Evolutionary conservation across 169 alveolate species (phyloP), one percentile per base, ranked within the genome.

Genomic region (Eimeria sp.): DNA sequence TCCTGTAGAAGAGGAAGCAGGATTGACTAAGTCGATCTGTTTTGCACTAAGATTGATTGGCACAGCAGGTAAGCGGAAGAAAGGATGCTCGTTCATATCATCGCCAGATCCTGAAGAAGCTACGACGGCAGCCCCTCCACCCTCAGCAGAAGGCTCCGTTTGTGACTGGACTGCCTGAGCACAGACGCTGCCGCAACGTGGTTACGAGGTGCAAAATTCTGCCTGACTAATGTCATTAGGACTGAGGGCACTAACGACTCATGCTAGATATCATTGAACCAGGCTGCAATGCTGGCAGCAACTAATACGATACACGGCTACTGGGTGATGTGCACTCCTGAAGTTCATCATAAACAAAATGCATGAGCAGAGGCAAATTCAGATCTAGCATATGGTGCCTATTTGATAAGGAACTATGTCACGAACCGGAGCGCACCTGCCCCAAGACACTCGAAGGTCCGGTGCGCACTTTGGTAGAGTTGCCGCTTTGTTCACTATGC

Each of bases 121-220:
- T 54, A 54, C 63, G 11, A 16, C 63, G 2, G n/a, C 5, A 61
- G 9, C 20, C 27, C 9, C n/a, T 61, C n/a, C 76, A 67, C 18
- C 76, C 45, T 13, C 45, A 3, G 25, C 73, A 63, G 45, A 18
- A 67, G 76, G 18, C 76, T n/a, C 16, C 45, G 76, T 7, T 45
- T 67, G 45, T 7, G 76, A 67, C 75, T 20, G 75, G 18, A 25
- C 75, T 65, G 75, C 75, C 75, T 65, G 75, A 65, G 43, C 75
- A 65, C 43, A 65, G 75, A 65, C 1, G 75, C 75, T 65, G 34
- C 43, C 43, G 43, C 75, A 65, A 65, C 43, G 75, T 6, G 7
- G 2, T 5, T 25, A 7, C 14, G 34, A 7, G 75, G 22, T 16
- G 6, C 75, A 6, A 6, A 3, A 6, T 65, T 2, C 75, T 65